These are phyloP conservation scores for Psidium friedrichsthalianum DNA, from an alignment of 345 rosid genomes.

Conservation along the genomic window DNA sequence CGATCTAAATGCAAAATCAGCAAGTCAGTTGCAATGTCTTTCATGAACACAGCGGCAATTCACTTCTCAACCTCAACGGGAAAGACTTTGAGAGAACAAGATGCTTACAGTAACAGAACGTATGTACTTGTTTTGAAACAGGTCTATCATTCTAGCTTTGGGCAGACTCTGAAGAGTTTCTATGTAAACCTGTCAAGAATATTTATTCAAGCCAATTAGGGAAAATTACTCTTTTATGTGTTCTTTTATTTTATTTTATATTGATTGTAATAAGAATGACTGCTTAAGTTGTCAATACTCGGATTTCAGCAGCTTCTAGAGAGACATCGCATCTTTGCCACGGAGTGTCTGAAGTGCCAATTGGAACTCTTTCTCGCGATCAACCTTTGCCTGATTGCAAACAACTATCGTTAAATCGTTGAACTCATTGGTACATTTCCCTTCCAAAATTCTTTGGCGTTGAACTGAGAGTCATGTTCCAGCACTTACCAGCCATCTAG, in stretches of 20 bases:
- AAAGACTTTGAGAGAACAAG: background rate
- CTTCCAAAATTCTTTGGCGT: background rate
- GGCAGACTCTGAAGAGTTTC: slow-evolving; percentile 56
- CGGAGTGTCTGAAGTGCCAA: slow-evolving; percentile 52
- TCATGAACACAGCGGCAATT: background rate
- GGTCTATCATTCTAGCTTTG: slow-evolving; percentile 44
- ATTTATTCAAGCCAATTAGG: background rate
- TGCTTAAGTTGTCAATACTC: slow-evolving; percentile 12
- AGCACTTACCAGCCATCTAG: slow-evolving; percentile 79
- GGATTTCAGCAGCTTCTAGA: slow-evolving; percentile 67
- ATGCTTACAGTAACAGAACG: slow-evolving; percentile 58
- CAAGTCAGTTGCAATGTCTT: background rate
- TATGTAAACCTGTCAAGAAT: slow-evolving; percentile 24
- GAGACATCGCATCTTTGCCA: slow-evolving; percentile 52
- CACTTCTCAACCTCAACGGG: background rate
- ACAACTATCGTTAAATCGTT: background rate
- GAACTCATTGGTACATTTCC: background rate
- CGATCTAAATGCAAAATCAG: slow-evolving; percentile 34
- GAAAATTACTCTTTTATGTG: background rate
- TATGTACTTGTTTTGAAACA: slow-evolving; percentile 49
- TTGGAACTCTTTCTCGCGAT: slow-evolving; percentile 51
- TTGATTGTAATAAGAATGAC: background rate
- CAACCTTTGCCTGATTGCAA: slow-evolving; percentile 57
- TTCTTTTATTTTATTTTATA: background rate
- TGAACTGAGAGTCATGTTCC: background rate